Conservation (phyloP, 208 protist genomes). For the Trypanosoma lewisi region DNA sequence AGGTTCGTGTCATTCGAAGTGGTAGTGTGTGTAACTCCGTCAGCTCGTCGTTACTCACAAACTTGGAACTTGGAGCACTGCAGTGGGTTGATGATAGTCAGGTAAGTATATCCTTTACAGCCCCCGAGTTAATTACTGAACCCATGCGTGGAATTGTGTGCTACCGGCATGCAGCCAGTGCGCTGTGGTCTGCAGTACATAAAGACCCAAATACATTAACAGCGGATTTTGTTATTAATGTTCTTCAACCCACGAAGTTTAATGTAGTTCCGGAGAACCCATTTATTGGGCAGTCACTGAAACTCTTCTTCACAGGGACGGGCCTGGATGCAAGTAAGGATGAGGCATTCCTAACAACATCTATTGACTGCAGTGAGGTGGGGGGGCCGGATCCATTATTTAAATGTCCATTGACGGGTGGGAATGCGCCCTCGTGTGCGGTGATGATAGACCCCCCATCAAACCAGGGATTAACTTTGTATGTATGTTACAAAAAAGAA, state of each 20-base stretch:
- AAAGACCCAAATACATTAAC: slow-evolving; percentile 18
- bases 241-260: slow-evolving; percentile 79
- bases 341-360: slow-evolving; percentile 57
- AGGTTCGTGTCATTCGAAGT: slow-evolving; percentile 56
- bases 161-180: slow-evolving; percentile 46
- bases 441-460: slow-evolving; percentile 54
- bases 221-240: slow-evolving; percentile 73
- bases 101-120: slow-evolving; percentile 56
- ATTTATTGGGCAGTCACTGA: slow-evolving; percentile 47
- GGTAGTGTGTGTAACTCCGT: slow-evolving; percentile 47
- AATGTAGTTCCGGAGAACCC: slow-evolving; percentile 39
- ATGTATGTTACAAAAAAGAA: slow-evolving; percentile 76
- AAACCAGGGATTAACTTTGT: slow-evolving; percentile 47
- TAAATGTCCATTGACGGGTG: slow-evolving; percentile 13
- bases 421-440: slow-evolving; percentile 38
- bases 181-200: slow-evolving; percentile 62
- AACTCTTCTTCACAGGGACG: slow-evolving; percentile 56
- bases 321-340: slow-evolving; percentile 56
- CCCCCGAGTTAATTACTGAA: slow-evolving; percentile 48
- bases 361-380: not conserved
- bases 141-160: slow-evolving; percentile 67
- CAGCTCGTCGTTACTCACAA: slow-evolving; percentile 52
- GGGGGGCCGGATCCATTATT: slow-evolving; percentile 15
- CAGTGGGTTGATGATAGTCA: slow-evolving; percentile 16
- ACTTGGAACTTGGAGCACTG: slow-evolving; percentile 50